These are phyloP conservation scores for Penicillium canescens DNA, from an alignment of 495 filamentous ascomycete species.

Conservation along the genomic window DNA sequence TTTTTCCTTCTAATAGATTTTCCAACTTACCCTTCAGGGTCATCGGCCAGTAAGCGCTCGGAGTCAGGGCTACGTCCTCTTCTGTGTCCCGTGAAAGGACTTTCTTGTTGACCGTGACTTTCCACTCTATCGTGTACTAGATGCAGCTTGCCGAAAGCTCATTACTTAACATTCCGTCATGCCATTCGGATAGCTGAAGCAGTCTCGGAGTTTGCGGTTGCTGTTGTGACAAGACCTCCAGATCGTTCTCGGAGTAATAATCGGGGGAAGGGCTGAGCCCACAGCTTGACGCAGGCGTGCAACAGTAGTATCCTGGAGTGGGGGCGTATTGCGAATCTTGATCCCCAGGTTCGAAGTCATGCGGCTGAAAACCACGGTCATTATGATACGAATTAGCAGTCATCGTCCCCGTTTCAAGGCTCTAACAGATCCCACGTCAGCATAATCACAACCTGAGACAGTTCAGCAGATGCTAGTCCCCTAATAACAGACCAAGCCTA, in stretches of 20 bases:
- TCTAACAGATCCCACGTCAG: constrained; percentile 6
- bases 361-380: neutral
- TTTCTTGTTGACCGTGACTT: constrained; percentile 30
- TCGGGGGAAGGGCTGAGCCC: constrained; percentile 13
- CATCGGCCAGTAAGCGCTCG: constrained; percentile 20
- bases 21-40: constrained; percentile 12
- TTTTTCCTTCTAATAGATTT: constrained; percentile 14
- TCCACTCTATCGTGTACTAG: constrained; percentile 38
- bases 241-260: constrained; percentile 3
- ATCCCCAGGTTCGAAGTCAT: constrained; percentile 6
- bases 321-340: constrained; percentile 17
- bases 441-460: constrained; percentile 10
- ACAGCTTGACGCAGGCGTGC: too few species aligned
- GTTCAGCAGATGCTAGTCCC: constrained; percentile 2
- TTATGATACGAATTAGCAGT: constrained; percentile 1
- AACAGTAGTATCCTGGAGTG: constrained; percentile 13
- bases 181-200: constrained; percentile 17
- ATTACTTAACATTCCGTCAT: constrained; percentile 16
- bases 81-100: constrained; percentile 26
- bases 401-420: neutral
- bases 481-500: constrained; percentile 5
- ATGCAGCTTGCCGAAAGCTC: constrained; percentile 28
- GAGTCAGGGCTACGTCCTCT: constrained; percentile 21
- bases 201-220: constrained; percentile 3
- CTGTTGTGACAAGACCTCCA: constrained; percentile 9